phyloP scores from a whole-genome alignment of 2,329 filamentous ascomycete genomes.

The Escovopsis sp. region DNA sequence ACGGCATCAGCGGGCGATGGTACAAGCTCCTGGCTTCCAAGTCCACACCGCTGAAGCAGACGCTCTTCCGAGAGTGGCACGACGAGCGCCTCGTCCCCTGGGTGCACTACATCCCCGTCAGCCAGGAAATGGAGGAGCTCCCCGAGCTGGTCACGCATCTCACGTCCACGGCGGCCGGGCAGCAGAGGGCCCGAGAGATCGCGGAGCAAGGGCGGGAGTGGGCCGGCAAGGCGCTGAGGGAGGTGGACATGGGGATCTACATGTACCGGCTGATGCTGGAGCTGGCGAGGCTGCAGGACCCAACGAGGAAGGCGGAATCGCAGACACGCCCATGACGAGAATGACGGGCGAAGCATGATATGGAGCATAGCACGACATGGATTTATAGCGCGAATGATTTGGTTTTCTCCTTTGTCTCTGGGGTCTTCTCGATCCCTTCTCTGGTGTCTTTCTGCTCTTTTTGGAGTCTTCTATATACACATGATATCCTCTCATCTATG shows the following conservation, averaged over 20 bases:
- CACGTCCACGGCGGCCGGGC: slow-evolving; percentile 28
- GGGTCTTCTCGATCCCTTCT: too few relatives aligned
- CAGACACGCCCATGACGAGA: neutral
- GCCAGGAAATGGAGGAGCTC: slow-evolving; percentile 31
- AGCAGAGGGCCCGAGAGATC: slow-evolving; percentile 30
- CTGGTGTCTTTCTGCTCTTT: too few relatives aligned
- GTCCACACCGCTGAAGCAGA: slow-evolving; percentile 34
- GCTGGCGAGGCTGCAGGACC: slow-evolving; percentile 27
- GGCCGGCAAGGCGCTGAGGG: slow-evolving; percentile 36
- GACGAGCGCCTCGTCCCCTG: slow-evolving; percentile 39
- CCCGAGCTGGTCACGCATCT: slow-evolving; percentile 35
- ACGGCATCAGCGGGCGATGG: slow-evolving; percentile 38
- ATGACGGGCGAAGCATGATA: too few relatives aligned
- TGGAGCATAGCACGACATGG: too few relatives aligned
- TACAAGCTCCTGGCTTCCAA: slow-evolving; percentile 33
- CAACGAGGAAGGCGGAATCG: slow-evolving; percentile 5
- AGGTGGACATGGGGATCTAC: slow-evolving; percentile 44
- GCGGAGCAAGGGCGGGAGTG: slow-evolving; percentile 39
- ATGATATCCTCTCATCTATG: too few relatives aligned
- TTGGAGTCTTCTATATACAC: too few relatives aligned
- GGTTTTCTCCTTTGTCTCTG: too few relatives aligned
- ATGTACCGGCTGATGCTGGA: slow-evolving; percentile 47
- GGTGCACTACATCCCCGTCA: slow-evolving; percentile 41
- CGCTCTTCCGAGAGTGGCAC: slow-evolving; percentile 40
- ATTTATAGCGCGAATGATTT: too few relatives aligned